A percentile compares a stretch with the other conserved stretches of the same genome.
phyloP scores from a whole-genome alignment of 2,329 filamentous ascomycete species.

The Aureobasidium pullulans region DNA sequence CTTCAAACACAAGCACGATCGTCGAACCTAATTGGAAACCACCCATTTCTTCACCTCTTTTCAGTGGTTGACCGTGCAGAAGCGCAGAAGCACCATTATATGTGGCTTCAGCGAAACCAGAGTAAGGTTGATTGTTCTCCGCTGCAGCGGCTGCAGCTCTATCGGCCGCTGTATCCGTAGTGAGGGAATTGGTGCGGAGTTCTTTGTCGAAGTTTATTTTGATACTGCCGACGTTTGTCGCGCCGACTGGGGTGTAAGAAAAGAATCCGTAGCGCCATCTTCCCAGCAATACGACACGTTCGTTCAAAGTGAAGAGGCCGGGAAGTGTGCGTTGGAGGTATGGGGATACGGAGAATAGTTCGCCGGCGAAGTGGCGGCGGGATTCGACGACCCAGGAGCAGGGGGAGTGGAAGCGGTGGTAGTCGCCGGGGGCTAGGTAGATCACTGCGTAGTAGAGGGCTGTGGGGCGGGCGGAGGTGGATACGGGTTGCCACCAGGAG shows the following conservation, averaged over 20 bases:
- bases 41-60: conserved; percentile 92
- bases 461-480: conserved; percentile 40
- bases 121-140: conserved; percentile 69
- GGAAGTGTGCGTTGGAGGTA: conserved; percentile 90
- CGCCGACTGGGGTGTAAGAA: conserved; percentile 88
- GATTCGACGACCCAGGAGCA: conserved; percentile 91
- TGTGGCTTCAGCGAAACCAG: conserved; percentile 87
- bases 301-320: conserved; percentile 92
- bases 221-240: conserved; percentile 95
- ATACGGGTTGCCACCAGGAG: conserved; percentile 38
- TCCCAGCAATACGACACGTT: conserved; percentile 86
- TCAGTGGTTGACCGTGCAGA: conserved; percentile 74
- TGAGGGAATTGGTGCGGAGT: conserved; percentile 82
- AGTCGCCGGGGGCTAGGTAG: conserved; percentile 94
- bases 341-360: conserved; percentile 89
- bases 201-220: conserved; percentile 95
- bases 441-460: conserved; percentile 89
- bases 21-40: conserved; percentile 95
- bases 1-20: conserved; percentile 93
- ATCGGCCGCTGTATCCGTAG: conserved; percentile 88
- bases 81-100: conserved; percentile 72
- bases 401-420: conserved; percentile 96
- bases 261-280: conserved; percentile 98
- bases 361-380: conserved; percentile 93
- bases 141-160: conserved; percentile 73